Evolutionary conservation across 371 early-diverging fungal genomes (phyloP).

Genomic region (Lichtheimia ramosa): DNA sequence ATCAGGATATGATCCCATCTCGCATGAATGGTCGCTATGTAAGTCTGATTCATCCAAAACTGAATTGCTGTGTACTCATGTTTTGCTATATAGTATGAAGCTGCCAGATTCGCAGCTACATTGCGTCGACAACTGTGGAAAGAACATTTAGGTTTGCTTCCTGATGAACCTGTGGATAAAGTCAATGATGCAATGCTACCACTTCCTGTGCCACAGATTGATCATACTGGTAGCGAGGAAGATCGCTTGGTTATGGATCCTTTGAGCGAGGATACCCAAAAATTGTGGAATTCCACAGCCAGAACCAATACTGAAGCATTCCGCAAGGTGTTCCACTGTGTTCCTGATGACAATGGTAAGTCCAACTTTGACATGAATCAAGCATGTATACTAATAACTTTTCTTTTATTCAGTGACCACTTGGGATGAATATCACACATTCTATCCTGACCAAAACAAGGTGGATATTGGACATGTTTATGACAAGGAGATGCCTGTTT

Average conservation of each 20-base stretch:
- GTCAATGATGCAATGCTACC: conserved; percentile 53
- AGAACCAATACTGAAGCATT: conserved; percentile 60
- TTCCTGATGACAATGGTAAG: conserved; percentile 72
- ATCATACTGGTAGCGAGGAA: conserved; percentile 33
- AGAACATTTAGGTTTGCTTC: conserved; percentile 82
- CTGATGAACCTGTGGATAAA: conserved; percentile 36
- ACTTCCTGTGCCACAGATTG: conserved; percentile 44
- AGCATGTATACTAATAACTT: not conserved
- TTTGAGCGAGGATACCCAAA: conserved; percentile 52
- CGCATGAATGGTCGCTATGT: conserved; percentile 73
- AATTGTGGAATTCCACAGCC: conserved; percentile 58
- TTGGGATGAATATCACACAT: conserved; percentile 71
- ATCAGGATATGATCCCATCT: conserved; percentile 66
- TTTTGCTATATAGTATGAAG: conserved; percentile 45
- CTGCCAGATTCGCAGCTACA: conserved; percentile 66
- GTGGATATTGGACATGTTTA: conserved; percentile 44
- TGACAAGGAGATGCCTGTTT: conserved; percentile 45
- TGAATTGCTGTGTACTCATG: not conserved
- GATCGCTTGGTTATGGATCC: conserved; percentile 61
- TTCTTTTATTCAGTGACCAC: conserved; percentile 42
- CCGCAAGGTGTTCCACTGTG: conserved; percentile 73
- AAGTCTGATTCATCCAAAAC: conserved; percentile 13
- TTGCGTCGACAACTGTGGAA: conserved; percentile 80
- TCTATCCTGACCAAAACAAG: conserved; percentile 51
- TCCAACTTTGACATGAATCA: too few relatives aligned